Evolutionary conservation across 306 rosid genomes (phyloP), one percentile per base, ranked within the genome.

Genomic region (Rosa multiflora): DNA sequence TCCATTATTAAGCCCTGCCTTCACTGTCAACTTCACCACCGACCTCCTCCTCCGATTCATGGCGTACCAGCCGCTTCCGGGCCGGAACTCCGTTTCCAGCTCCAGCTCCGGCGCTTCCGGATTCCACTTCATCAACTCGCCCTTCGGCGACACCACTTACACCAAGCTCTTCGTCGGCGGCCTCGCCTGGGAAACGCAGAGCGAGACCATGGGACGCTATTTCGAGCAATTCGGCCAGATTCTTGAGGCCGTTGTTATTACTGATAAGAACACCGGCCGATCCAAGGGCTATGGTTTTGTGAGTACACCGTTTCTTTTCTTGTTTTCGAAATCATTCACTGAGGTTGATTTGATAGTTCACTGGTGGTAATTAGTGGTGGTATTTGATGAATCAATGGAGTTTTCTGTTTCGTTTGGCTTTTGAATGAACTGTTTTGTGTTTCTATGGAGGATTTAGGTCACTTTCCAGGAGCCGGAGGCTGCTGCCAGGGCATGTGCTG

Each of bases 251-350:
- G 99, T 95, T 0, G 99, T 95, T 14, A 92, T 95, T 69, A 83
- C 93, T 7, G 99, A 95, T 81, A 95, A 91, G 96, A 91, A 91
- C 75, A 89, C 99, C 0, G 95, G 97, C 10, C 87, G 99, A 92
- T 95, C 99, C 86, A 95, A 95, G 80, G 97, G 99, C 86, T 95
- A 95, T 66, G 99, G 99, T 82, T 95, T 95, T 73, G 97, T 95
- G 89, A 94, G 99, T 89, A 84, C 84, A 80, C 10, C 44, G 9
- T 32, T 59, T 59, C 43, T 81, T 18, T 42, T 77, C 83, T 85
- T 70, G 86, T 79, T 70, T 32, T 32, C 35, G 35, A 17, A 49
- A 76, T 78, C 76, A 32, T 40, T 62, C 35, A 9, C 35, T 51
- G 6, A 15, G 14, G 21, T 52, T 52, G 58, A 52, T 52, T 1